Percentiles rank a stretch among this genome's conserved stretches.
These are phyloP conservation scores for Zizania latifolia DNA, from an alignment of 176 grass and related monocot genomes.

Conservation along the genomic window DNA sequence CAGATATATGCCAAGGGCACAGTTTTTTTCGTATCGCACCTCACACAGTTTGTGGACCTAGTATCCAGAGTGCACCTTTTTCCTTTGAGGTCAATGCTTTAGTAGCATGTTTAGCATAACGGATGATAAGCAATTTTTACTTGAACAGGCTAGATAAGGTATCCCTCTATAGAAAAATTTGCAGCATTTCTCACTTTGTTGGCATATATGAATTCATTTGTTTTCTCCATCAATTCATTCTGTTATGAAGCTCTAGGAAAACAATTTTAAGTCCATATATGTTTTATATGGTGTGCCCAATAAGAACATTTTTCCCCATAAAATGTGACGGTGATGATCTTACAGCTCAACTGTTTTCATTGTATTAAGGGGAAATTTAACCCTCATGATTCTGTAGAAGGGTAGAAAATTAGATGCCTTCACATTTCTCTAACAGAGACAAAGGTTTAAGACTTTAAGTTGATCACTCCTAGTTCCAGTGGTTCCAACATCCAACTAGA, in stretches of 20 bases:
- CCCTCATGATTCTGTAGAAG: too few species aligned
- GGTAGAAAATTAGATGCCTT: background rate
- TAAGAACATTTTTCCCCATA: background rate
- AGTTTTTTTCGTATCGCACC: background rate
- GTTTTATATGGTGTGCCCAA: background rate
- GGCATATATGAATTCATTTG: background rate
- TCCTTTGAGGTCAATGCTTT: background rate
- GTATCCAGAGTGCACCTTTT: background rate
- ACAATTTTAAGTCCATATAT: background rate
- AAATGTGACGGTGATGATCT: background rate
- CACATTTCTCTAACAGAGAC: background rate
- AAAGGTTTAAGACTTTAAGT: background rate
- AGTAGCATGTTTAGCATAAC: conserved; percentile 5
- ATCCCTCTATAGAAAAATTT: background rate
- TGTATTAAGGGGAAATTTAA: background rate
- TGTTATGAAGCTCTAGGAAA: background rate
- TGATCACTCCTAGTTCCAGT: background rate
- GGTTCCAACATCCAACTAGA: background rate
- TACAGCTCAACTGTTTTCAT: background rate
- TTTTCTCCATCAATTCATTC: too few species aligned
- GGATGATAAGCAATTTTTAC: background rate
- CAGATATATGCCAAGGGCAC: conserved; percentile 19
- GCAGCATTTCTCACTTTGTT: background rate
- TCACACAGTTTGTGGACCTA: background rate
- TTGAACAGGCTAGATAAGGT: too few species aligned